A percentile compares a stretch with the other conserved stretches of the same genome.
Evolutionary conservation across 2,329 filamentous ascomycete genomes (phyloP).

Genomic region (Didymella exigua): DNA sequence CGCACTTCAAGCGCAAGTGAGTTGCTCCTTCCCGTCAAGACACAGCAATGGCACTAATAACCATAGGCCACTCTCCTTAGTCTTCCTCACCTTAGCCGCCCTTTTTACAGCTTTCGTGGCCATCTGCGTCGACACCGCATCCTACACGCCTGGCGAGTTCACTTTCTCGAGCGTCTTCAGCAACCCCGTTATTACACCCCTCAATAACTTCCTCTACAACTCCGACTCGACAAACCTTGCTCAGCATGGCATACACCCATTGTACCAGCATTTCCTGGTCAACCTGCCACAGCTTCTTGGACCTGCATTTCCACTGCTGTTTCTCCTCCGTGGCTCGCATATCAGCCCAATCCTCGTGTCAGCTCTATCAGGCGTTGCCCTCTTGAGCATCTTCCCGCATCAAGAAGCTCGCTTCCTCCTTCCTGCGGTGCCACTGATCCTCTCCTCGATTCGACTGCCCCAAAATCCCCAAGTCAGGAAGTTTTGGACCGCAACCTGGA

Average conservation of each 20-base stretch:
- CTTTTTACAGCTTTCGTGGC: conserved; percentile 73
- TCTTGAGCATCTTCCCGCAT: conserved; percentile 76
- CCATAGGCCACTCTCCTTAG: conserved; percentile 62
- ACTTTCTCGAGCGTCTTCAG: conserved; percentile 68
- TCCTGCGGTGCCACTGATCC: conserved; percentile 75
- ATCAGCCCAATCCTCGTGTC: conserved; percentile 69
- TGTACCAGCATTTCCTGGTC: conserved; percentile 57
- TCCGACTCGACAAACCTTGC: conserved; percentile 56
- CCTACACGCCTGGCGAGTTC: conserved; percentile 69
- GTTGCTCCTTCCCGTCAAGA: conserved; percentile 35
- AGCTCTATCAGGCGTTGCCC: conserved; percentile 72
- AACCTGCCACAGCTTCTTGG: conserved; percentile 61
- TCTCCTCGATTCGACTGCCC: conserved; percentile 74
- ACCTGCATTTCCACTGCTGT: conserved; percentile 55
- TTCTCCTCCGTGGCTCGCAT: conserved; percentile 56
- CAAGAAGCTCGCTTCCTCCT: conserved; percentile 81
- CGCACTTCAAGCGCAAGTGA: conserved; percentile 82
- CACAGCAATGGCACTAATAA: conserved; percentile 12
- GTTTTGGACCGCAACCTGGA: conserved; percentile 64
- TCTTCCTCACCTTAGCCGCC: conserved; percentile 68
- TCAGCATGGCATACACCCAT: conserved; percentile 59
- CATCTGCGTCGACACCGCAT: conserved; percentile 81
- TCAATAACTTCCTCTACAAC: conserved; percentile 62
- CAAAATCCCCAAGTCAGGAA: conserved; percentile 54
- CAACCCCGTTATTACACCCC: conserved; percentile 58